phyloP scores from a whole-genome alignment of 2,329 filamentous ascomycete genomes.

The Lachnum nothofagi region DNA sequence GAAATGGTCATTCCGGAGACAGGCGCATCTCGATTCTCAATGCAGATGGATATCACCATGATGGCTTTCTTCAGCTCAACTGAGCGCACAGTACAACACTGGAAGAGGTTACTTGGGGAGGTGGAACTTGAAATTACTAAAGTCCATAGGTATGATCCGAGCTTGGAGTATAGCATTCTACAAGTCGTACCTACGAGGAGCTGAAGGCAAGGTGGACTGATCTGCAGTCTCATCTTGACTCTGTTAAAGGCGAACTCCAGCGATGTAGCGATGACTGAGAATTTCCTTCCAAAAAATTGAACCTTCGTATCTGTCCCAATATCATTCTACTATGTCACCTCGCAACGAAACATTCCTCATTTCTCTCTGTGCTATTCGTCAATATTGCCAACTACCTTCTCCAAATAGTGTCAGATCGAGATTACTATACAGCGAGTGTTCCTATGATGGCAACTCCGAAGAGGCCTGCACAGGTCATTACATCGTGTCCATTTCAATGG shows the following conservation, averaged over 20 bases:
- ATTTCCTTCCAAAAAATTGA: not conserved
- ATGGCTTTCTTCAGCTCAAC: not conserved
- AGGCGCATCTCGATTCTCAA: not conserved
- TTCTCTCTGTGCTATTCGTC: too few species aligned
- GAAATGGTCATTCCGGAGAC: conserved; percentile 1
- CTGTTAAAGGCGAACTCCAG: not conserved
- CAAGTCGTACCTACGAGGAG: not conserved
- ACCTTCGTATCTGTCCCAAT: too few species aligned
- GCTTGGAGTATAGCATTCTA: conserved; percentile 1
- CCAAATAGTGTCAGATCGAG: too few species aligned
- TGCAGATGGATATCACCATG: conserved; percentile 5
- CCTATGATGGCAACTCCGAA: too few species aligned
- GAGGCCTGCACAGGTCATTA: too few species aligned
- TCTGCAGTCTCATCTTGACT: not conserved
- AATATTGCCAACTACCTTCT: too few species aligned
- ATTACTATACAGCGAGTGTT: too few species aligned
- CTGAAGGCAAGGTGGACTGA: not conserved
- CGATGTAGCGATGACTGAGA: not conserved
- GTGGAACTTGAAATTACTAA: conserved; percentile 1
- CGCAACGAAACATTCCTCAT: too few species aligned
- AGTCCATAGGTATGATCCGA: not conserved
- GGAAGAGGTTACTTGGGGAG: not conserved
- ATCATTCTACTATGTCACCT: too few species aligned
- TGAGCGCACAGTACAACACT: conserved; percentile 2
- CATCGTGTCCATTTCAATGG: too few species aligned